These are phyloP conservation scores for Mortierella hygrophila DNA, from an alignment of 192 early-diverging fungal species.

Conservation along the genomic window DNA sequence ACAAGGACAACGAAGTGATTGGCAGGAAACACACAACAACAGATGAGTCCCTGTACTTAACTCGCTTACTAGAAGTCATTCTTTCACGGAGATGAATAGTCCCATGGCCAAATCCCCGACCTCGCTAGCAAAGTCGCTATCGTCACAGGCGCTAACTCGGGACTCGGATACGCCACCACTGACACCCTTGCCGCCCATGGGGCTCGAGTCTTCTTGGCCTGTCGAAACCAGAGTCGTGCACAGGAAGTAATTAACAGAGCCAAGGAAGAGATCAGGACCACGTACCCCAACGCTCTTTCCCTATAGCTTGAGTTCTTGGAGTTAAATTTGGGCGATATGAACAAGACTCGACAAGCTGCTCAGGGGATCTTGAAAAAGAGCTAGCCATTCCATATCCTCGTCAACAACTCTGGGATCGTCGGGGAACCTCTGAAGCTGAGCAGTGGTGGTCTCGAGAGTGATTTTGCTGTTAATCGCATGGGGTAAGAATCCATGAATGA, in stretches of 20 bases:
- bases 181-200: slow-evolving; percentile 18
- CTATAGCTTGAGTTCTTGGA: slow-evolving; percentile 25
- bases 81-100: slow-evolving; percentile 5
- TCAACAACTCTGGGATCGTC: slow-evolving; percentile 15
- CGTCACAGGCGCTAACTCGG: slow-evolving; percentile 59
- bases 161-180: slow-evolving; percentile 33
- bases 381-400: slow-evolving; percentile 58
- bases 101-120: slow-evolving; percentile 27
- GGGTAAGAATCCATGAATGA: slow-evolving; percentile 16
- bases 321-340: slow-evolving; percentile 24
- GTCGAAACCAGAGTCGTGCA: slow-evolving; percentile 9
- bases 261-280: slow-evolving; percentile 12
- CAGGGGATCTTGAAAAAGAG: slow-evolving; percentile 37
- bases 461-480: slow-evolving; percentile 62
- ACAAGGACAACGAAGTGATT: background rate
- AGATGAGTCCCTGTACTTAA: background rate
- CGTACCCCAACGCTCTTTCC: no score
- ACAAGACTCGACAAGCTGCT: slow-evolving; percentile 17
- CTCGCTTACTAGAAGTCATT: slow-evolving; percentile 5
- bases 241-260: background rate
- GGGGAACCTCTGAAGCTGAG: slow-evolving; percentile 1
- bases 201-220: slow-evolving; percentile 21
- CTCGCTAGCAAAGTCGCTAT: slow-evolving; percentile 56
- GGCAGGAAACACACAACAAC: background rate
- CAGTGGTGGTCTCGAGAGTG: slow-evolving; percentile 42